A percentile compares a stretch with the other conserved stretches of the same genome.
These are phyloP conservation scores for Phytophthora capsici DNA, from an alignment of 352 stramenopile species.

Conservation along the genomic window DNA sequence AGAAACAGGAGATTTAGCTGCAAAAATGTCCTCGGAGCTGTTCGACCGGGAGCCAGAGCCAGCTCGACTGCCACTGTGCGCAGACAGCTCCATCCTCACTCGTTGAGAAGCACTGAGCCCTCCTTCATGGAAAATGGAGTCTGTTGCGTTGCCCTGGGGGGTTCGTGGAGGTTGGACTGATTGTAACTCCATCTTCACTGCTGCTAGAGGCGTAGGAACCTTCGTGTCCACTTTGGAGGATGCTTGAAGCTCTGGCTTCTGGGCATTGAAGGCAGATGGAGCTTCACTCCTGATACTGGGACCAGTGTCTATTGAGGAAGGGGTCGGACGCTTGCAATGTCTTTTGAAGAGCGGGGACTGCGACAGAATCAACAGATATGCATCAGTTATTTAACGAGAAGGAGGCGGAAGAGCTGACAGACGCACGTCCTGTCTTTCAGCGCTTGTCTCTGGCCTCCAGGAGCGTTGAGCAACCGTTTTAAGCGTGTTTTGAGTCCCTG, in stretches of 20 bases:
- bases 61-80: conserved; percentile 17
- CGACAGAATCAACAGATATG: not conserved
- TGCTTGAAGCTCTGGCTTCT: conserved; percentile 1
- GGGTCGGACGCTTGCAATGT: conserved; percentile 10
- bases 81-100: conserved; percentile 58
- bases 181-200: not conserved
- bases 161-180: conserved; percentile 54
- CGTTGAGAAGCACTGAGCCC: conserved; percentile 64
- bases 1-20: conserved; percentile 16
- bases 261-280: not conserved
- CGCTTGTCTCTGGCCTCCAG: conserved; percentile 21
- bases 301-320: conserved; percentile 11
- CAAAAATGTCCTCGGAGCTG: conserved; percentile 37
- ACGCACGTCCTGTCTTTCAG: conserved; percentile 32
- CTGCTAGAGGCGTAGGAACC: too few species aligned
- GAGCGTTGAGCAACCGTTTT: not conserved
- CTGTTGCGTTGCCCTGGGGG: conserved; percentile 37
- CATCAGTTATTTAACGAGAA: conserved; percentile 1
- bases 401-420: too few species aligned
- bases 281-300: not conserved
- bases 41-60: conserved; percentile 37
- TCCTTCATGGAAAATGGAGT: conserved; percentile 31
- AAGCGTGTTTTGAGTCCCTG: not conserved
- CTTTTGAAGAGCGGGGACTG: conserved; percentile 8
- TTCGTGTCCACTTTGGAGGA: not conserved